Evolutionary conservation across 2,329 filamentous ascomycete species (phyloP), one percentile per base, ranked within the genome.

Genomic region (Myotisia sp.): DNA sequence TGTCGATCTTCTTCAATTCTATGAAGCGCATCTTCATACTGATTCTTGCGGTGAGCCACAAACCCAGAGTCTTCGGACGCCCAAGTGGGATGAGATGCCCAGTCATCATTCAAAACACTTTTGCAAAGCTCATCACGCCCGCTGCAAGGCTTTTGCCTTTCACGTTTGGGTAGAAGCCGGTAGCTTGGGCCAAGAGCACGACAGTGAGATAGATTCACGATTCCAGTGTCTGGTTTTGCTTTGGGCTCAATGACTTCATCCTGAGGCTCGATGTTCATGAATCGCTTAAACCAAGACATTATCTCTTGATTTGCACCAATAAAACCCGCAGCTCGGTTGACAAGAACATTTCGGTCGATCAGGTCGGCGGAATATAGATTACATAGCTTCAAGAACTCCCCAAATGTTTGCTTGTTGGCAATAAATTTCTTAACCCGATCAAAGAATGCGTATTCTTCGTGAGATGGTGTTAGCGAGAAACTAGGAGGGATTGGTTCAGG

Each of bases 31-130:
- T 98, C 90, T 55, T 98, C 90, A 44, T 80, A 92, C 36, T 79
- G 74, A 48, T 98, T 98, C 70, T 98, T 98, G 42, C 87, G 76
- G 59, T 98, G 90, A 8, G 90, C 90, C 39, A 98, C 87, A 48
- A 98, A 98, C 0, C 90, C 90, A 28, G 83, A 92, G 52, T 98
- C 90, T 57, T 98, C 90, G 1, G 87, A 95, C 1, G 87, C 90
- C 90, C 90, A 98, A 0, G 90, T 98, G 3, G 90, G 90, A 59
- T 98, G 90, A 17, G 87, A 95, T 2, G 90, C 90, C 90, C 90
- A 98, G 46, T 94, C 83, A 47, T 98, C 90, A 45, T 98, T 98
- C 36, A 98, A 67, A 1, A 98, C 87, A 16, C 79, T 78, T 45
- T 83, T 79, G 60, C 90, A 98, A 46, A 98, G 76, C 55, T 93